Evolutionary conservation across 441 rosid species (phyloP).

Genomic region (Pelargonium myrrhifolium): DNA sequence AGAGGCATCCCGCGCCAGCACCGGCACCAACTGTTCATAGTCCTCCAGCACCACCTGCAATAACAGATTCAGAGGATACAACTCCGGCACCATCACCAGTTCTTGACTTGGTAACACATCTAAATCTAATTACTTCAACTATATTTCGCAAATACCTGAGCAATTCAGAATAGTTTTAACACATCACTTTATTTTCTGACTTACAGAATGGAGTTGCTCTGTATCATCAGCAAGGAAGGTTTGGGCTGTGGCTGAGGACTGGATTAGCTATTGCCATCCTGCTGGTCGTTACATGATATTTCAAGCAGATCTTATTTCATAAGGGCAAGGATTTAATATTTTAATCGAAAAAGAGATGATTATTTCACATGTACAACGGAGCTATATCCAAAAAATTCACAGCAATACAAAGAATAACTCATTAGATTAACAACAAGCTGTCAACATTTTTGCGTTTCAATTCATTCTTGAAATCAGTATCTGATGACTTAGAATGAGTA

Average conservation of each 20-base stretch:
- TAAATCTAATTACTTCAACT: not conserved
- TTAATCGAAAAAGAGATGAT: not conserved
- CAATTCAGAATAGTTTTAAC: not conserved
- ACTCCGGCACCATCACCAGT: constrained; percentile 85
- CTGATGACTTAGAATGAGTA: not conserved
- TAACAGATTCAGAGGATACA: constrained; percentile 46
- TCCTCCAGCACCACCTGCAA: constrained; percentile 81
- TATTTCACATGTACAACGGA: not conserved
- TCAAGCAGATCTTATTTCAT: not conserved
- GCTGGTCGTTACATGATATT: constrained; percentile 28
- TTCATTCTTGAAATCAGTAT: not conserved
- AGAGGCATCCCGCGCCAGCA: constrained; percentile 67
- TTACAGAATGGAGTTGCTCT: constrained; percentile 58
- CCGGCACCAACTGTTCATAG: constrained; percentile 65
- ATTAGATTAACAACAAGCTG: not conserved
- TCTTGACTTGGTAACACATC: constrained; percentile 38
- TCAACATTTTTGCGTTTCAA: not conserved
- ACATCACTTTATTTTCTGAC: constrained; percentile 14
- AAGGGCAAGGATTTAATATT: not conserved
- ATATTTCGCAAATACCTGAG: constrained; percentile 8
- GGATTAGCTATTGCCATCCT: constrained; percentile 44
- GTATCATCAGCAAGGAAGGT: constrained; percentile 35
- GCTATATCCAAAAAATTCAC: not conserved
- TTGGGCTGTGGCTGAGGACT: constrained; percentile 39
- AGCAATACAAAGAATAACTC: not conserved